These are phyloP conservation scores for Luffa acutangula DNA, from an alignment of 306 rosid genomes.

Conservation along the genomic window DNA sequence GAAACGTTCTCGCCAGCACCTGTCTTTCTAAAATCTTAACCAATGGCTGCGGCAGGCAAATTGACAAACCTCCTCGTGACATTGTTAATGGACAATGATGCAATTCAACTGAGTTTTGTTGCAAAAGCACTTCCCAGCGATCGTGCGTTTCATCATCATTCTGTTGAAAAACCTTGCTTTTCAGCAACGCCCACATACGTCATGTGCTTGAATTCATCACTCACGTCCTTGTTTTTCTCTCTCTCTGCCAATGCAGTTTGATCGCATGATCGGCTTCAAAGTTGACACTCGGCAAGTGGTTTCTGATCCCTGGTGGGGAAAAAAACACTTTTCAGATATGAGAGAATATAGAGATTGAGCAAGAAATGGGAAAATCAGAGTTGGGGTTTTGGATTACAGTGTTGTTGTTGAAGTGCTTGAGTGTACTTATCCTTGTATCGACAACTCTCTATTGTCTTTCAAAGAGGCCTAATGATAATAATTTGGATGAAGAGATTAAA, in stretches of 20 bases:
- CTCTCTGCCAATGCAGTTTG: not conserved
- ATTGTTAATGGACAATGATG: slow-evolving; percentile 3
- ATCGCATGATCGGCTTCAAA: not conserved
- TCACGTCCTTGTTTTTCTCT: not conserved
- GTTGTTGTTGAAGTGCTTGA: not conserved
- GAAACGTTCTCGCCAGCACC: not conserved
- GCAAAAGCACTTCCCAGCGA: not conserved
- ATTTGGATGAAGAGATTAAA: not conserved
- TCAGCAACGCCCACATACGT: not conserved
- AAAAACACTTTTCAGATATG: not conserved
- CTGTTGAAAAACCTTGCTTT: slow-evolving; percentile 1
- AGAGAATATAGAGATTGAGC: not conserved
- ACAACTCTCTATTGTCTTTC: not conserved
- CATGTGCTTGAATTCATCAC: not conserved
- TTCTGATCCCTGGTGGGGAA: not conserved
- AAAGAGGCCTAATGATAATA: not conserved
- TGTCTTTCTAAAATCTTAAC: not conserved
- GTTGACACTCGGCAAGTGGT: not conserved
- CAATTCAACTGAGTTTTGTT: not conserved
- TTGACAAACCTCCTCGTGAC: not conserved
- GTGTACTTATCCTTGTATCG: not conserved
- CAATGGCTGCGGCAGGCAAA: not conserved
- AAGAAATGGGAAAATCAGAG: not conserved
- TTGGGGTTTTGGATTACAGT: not conserved
- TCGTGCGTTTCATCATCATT: slow-evolving; percentile 4